Evolutionary conservation across 345 rosid species (phyloP).

Genomic region (Corchorus capsularis): DNA sequence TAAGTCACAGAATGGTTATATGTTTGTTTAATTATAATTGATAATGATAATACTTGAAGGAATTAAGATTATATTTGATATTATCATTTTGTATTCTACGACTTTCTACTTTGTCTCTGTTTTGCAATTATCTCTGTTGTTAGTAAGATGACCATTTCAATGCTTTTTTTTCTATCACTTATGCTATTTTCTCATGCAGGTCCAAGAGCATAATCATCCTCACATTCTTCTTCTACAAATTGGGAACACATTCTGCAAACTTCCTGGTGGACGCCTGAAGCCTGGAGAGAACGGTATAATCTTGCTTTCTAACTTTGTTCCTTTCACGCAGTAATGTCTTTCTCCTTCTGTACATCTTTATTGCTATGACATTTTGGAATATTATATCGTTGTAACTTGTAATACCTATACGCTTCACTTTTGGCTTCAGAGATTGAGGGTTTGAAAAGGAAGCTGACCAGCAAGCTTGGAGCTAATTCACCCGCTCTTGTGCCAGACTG

Average conservation of each 20-base stretch:
- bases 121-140: neutral
- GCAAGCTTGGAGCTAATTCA: conserved; percentile 94
- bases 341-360: neutral
- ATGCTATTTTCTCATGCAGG: conserved; percentile 52
- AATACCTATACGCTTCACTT: conserved; percentile 3
- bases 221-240: conserved; percentile 95
- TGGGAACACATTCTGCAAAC: conserved; percentile 97
- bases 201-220: conserved; percentile 97
- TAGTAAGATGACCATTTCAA: neutral
- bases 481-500: conserved; percentile 81
- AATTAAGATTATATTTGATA: neutral
- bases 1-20: neutral
- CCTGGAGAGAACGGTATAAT: conserved; percentile 93
- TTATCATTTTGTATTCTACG: neutral
- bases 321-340: neutral
- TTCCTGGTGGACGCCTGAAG: conserved; percentile 96
- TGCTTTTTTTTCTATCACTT: neutral
- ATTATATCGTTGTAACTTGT: conserved; percentile 24
- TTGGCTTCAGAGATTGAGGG: conserved; percentile 79
- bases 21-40: neutral
- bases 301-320: neutral
- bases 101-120: neutral
- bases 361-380: neutral
- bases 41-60: neutral
- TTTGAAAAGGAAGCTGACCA: conserved; percentile 86